Evolutionary conservation across 306 rosid genomes (phyloP).

Genomic region (Prunus mira): DNA sequence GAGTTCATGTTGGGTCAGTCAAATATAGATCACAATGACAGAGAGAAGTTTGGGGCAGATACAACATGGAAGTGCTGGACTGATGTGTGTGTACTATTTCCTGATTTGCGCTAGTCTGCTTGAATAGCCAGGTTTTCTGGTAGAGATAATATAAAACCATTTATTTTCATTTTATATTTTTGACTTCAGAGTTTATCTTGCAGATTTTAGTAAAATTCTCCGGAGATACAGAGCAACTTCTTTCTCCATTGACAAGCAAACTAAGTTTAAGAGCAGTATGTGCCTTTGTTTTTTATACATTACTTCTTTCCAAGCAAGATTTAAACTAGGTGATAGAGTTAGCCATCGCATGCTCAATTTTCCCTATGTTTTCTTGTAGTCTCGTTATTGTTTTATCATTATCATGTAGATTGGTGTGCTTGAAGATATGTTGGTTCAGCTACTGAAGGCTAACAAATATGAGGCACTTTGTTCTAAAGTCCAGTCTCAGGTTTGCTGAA

Average conservation of each 20-base stretch:
- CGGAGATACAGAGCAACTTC: conserved; percentile 45
- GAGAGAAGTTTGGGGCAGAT: conserved; percentile 39
- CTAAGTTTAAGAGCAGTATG: conserved; percentile 59
- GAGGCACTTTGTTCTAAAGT: conserved; percentile 60
- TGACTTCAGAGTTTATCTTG: conserved; percentile 29
- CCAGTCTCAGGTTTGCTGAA: conserved; percentile 68
- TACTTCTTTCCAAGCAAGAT: background rate
- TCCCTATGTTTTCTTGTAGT: conserved; percentile 12
- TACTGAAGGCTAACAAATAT: conserved; percentile 51
- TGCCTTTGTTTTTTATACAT: background rate
- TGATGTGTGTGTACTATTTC: conserved; percentile 52
- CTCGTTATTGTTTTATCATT: conserved; percentile 6
- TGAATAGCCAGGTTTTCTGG: conserved; percentile 20
- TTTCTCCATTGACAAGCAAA: conserved; percentile 50
- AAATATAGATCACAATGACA: conserved; percentile 26
- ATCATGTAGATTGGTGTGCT: conserved; percentile 52
- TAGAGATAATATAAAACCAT: background rate
- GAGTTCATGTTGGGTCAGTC: conserved; percentile 29
- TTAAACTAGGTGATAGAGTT: conserved; percentile 15
- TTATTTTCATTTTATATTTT: background rate
- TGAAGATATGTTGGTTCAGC: conserved; percentile 61
- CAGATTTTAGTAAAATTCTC: conserved; percentile 57
- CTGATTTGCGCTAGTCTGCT: conserved; percentile 6
- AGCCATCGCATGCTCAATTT: background rate
- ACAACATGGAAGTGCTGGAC: conserved; percentile 40